These are phyloP conservation scores for Cynanchum wilfordii DNA, from an alignment of 257 asterid species.

Conservation along the genomic window DNA sequence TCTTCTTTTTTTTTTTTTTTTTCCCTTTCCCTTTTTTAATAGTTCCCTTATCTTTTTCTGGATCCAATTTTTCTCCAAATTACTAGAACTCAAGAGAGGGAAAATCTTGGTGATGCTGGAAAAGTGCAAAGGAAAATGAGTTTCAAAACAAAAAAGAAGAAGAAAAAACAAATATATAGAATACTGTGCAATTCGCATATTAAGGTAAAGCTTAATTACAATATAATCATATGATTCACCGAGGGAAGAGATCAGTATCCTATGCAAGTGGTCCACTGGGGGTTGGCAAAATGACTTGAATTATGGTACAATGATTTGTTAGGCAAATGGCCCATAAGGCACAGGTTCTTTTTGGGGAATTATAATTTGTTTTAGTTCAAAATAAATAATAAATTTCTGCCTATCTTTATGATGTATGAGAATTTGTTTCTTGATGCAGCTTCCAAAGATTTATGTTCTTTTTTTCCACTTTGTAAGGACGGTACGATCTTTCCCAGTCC, in stretches of 20 bases:
- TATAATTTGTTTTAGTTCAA: not conserved
- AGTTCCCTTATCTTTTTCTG: too few species aligned
- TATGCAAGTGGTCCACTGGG: slow-evolving; percentile 7
- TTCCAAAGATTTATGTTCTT: not conserved
- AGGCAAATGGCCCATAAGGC: not conserved
- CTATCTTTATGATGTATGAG: not conserved
- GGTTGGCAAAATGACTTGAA: not conserved
- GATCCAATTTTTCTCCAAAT: not conserved
- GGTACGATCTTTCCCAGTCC: not conserved
- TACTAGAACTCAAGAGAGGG: too few species aligned
- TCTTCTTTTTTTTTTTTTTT: not conserved
- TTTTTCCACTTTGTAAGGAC: slow-evolving; percentile 5
- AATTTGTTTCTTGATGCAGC: not conserved
- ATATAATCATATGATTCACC: not conserved
- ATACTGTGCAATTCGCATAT: not conserved
- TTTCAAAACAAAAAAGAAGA: not conserved
- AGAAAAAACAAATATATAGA: too few species aligned
- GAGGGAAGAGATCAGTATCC: too few species aligned
- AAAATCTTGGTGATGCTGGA: not conserved
- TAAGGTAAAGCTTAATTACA: not conserved
- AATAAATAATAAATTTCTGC: not conserved
- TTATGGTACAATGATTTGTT: slow-evolving; percentile 4
- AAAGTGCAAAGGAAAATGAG: not conserved
- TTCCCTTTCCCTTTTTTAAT: not conserved
- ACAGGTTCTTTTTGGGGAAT: not conserved